Base-by-base conservation (phyloP, 1,284 basidiomycete genomes). In the Malassezia sp. region DNA sequence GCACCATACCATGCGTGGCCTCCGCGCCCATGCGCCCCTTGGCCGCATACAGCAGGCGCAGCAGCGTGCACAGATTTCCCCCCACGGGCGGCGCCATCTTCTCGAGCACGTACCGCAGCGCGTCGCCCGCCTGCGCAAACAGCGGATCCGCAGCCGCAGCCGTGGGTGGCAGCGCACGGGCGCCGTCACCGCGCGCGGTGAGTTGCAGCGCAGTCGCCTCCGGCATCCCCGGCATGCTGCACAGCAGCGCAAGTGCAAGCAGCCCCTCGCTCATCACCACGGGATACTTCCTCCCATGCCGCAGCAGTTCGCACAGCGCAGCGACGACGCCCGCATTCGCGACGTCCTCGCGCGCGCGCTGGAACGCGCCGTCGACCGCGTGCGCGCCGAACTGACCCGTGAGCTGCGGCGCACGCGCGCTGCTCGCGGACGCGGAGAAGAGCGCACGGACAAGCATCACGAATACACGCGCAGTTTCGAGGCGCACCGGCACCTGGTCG, bases 251-350 rank as follows among this genome's bases (percentile, higher is more conserved):
- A 50, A 93, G 71, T 1, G 84, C 84, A 22, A 95, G 78, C 22
- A 93, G 75, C 0, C 83, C 85, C 70, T 96, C 91, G 61, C 90
- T 91, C 51, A 93, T 77, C 24, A 96, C 75, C 35, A 88, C 75
- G 0, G 85, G 82, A 63, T 87, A 85, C 66, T 81, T 82, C 54
- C 77, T 78, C 60, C 85, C 86, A 52, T 81, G 76, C 14, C 79
- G 78, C 18, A 91, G 74, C 57, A 93, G 78, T 51, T 78, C 79
- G 1, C 80, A 78, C 21, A 95, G 75, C 10, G 80, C 78, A 5
- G 53, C 47, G 5, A 57, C 40, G 17, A 62, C 57, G 12, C 48
- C 26, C 1, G 30, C 36, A 8, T 29, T 11, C 22, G n/a, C 23
- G 7, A 8, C 37, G 18, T n/a, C 10, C 2, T n/a, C 21, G 22